Base-by-base conservation (phyloP, 1,284 basidiomycete species). In the Moesziomyces parantarcticus region DNA sequence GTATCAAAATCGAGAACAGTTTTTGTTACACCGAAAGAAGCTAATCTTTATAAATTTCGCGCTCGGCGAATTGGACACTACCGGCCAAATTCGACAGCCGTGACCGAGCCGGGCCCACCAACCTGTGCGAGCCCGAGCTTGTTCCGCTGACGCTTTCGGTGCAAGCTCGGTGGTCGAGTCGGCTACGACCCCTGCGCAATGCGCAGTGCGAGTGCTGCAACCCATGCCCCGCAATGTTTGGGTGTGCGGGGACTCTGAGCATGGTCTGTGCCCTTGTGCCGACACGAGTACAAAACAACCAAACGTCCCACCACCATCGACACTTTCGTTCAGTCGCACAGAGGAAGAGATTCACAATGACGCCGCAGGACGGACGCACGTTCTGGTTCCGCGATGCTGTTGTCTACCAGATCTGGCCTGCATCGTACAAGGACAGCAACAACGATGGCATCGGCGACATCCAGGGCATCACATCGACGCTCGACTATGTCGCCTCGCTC, bases 401-500 rank as follows among this genome's bases (percentile, higher is more conserved):
- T 29, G 52, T 75, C 29, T 75, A 72, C 43, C 73, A 83, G 58
- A 91, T 93, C 82, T 92, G 92, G 84, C 91, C 91, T 0, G 85
- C 88, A 50, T 90, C 89, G 0, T 92, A 91, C 86, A 87, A 86
- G 64, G 91, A 92, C 77, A 88, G 89, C 40, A 91, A 91, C 68
- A 90, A 89, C 10, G 90, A 92, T 80, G 91, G 91, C 0, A 85
- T 90, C 53, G 92, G 92, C 14, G 91, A 92, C 83, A 86, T 92
- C 26, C 87, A 87, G 36, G 90, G 90, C n/a, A 91, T 92, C 67
- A 83, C 85, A 36, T 81, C 85, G 36, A 90, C 90, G 54, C 85
- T 92, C 11, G 89, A 90, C 76, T 91, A 92, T 82, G 85, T 92
- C 59, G 87, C 88, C 69, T 86, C 88, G 60, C 86, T 92, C 5